phyloP scores from a whole-genome alignment of 176 grass and related monocot species.

The Zizania latifolia region DNA sequence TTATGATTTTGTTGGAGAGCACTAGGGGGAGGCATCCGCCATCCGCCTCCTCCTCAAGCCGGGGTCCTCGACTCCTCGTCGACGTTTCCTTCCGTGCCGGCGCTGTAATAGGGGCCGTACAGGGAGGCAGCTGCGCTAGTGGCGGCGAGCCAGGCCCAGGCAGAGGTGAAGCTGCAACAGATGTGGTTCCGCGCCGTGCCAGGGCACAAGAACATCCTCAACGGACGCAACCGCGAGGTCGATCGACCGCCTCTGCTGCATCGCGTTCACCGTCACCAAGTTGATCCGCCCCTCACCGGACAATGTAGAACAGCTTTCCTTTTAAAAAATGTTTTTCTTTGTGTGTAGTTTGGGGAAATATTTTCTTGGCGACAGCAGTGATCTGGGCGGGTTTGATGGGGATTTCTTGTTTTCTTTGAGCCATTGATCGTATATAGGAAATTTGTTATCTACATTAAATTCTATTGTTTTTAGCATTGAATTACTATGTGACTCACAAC shows the following conservation, averaged over 20 bases:
- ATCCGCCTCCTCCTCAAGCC: no score
- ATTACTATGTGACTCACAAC: no score
- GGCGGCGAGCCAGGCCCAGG: conserved; percentile 42
- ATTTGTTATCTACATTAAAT: no score
- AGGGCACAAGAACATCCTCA: conserved; percentile 42
- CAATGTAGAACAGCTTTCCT: neutral
- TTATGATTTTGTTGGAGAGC: no score
- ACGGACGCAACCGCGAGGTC: conserved; percentile 47
- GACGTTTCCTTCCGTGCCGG: no score
- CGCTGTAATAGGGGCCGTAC: conserved; percentile 37
- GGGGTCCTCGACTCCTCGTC: no score
- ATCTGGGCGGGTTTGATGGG: no score
- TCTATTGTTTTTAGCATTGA: no score
- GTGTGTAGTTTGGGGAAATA: neutral
- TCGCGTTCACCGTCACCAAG: conserved; percentile 46
- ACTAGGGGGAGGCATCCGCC: no score
- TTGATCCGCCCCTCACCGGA: conserved; percentile 6
- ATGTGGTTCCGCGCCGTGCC: conserved; percentile 35
- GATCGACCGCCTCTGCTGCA: conserved; percentile 56
- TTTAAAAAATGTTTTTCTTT: neutral
- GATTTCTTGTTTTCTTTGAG: no score
- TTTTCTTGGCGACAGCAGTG: neutral
- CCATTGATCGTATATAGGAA: no score
- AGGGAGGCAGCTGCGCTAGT: conserved; percentile 38
- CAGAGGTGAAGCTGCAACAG: conserved; percentile 55